Conservation (phyloP, 202 grass and related monocot genomes). For the Digitaria exilis region DNA sequence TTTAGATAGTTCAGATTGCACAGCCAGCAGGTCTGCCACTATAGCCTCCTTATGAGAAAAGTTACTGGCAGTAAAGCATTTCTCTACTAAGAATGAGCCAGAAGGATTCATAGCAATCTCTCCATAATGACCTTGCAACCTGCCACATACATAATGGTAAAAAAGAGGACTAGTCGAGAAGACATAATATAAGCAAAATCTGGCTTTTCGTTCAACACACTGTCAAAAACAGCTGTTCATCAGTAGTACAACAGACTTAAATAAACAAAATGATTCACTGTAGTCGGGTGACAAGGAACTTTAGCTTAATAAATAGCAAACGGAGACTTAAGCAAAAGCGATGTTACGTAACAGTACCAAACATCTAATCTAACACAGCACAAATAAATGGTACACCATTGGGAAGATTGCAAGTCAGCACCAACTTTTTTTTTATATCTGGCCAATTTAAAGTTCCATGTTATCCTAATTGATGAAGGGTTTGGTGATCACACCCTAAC, state of each 20-base stretch:
- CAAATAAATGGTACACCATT: neutral
- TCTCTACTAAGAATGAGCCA: constrained; percentile 88
- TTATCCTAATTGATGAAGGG: neutral
- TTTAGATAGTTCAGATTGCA: constrained; percentile 70
- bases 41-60: constrained; percentile 88
- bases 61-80: constrained; percentile 86
- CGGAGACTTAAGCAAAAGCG: neutral
- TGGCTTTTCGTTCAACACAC: constrained; percentile 11
- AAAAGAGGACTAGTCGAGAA: constrained; percentile 1
- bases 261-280: constrained; percentile 1
- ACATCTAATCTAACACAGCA: neutral
- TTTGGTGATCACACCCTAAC: neutral
- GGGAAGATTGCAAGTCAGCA: neutral
- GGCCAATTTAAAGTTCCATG: neutral
- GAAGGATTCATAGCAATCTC: constrained; percentile 84
- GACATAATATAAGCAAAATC: neutral
- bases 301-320: neutral
- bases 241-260: constrained; percentile 17
- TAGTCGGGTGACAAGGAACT: neutral
- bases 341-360: neutral
- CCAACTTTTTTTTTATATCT: neutral
- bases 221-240: neutral
- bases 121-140: constrained; percentile 70
- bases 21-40: constrained; percentile 59
- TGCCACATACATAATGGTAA: constrained; percentile 32